phyloP scores from a whole-genome alignment of 1,139 yeast species.

The Diutina ranongensis region DNA sequence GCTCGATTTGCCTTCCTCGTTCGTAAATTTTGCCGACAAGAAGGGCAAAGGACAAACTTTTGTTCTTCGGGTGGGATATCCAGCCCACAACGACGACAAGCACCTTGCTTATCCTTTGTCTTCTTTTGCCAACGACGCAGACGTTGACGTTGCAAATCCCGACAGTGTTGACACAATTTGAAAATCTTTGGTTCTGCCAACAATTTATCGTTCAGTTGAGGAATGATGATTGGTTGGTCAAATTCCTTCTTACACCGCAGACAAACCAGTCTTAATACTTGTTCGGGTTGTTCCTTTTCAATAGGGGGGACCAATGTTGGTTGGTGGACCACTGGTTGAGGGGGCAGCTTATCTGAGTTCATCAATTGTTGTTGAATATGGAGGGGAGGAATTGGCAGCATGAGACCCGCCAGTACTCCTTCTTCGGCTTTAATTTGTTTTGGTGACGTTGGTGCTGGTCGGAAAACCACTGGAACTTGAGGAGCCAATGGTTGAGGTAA shows the following conservation, averaged over 20 bases:
- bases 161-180: constrained; percentile 52
- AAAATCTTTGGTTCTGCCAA: constrained; percentile 34
- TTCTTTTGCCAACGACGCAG: constrained; percentile 54
- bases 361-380: constrained; percentile 34
- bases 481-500: constrained; percentile 5
- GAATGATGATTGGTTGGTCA: constrained; percentile 31
- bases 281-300: constrained; percentile 4
- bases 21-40: constrained; percentile 44
- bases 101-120: constrained; percentile 49
- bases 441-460: constrained; percentile 13
- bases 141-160: constrained; percentile 51
- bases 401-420: constrained; percentile 16
- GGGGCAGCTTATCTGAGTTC: constrained; percentile 10
- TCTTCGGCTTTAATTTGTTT: constrained; percentile 7
- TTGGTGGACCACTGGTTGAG: background rate
- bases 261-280: constrained; percentile 18
- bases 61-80: constrained; percentile 38
- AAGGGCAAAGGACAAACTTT: constrained; percentile 46
- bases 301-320: background rate
- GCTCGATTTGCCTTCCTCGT: constrained; percentile 46
- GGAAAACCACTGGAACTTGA: constrained; percentile 4
- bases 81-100: constrained; percentile 53
- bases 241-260: constrained; percentile 52
- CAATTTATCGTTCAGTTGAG: constrained; percentile 16
- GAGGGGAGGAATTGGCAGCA: constrained; percentile 35